These are phyloP conservation scores for Pichia manshurica DNA, from an alignment of 805 yeast genomes.

Conservation along the genomic window DNA sequence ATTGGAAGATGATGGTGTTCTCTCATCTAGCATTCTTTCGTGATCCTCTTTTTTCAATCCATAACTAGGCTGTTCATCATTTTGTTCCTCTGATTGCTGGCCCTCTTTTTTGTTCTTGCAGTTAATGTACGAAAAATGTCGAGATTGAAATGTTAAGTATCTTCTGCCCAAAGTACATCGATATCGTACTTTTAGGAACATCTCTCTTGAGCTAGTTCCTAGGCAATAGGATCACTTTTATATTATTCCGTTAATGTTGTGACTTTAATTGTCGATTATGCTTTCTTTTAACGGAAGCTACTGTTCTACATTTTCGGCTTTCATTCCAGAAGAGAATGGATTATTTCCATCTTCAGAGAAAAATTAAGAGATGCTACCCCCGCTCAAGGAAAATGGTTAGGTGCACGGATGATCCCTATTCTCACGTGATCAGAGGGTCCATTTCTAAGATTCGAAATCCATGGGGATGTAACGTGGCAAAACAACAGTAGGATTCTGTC, in stretches of 20 bases:
- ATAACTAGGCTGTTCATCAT: background rate
- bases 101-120: too few relatives aligned
- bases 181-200: slow-evolving; percentile 4
- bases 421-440: too few relatives aligned
- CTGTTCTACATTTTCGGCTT: too few relatives aligned
- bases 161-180: background rate
- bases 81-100: background rate
- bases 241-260: too few relatives aligned
- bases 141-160: background rate
- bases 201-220: too few relatives aligned
- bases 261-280: too few relatives aligned
- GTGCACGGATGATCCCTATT: background rate
- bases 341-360: background rate
- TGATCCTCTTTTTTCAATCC: background rate
- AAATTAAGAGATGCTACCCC: background rate
- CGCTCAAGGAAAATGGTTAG: background rate
- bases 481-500: too few relatives aligned
- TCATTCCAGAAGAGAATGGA: background rate
- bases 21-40: background rate
- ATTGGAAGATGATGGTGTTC: too few relatives aligned
- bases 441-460: too few relatives aligned
- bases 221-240: too few relatives aligned
- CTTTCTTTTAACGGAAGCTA: too few relatives aligned
- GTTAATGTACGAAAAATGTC: slow-evolving; percentile 6
- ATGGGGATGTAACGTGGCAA: too few relatives aligned